phyloP scores from a whole-genome alignment of 2,329 filamentous ascomycete species.

The Orbilia javanica region DNA sequence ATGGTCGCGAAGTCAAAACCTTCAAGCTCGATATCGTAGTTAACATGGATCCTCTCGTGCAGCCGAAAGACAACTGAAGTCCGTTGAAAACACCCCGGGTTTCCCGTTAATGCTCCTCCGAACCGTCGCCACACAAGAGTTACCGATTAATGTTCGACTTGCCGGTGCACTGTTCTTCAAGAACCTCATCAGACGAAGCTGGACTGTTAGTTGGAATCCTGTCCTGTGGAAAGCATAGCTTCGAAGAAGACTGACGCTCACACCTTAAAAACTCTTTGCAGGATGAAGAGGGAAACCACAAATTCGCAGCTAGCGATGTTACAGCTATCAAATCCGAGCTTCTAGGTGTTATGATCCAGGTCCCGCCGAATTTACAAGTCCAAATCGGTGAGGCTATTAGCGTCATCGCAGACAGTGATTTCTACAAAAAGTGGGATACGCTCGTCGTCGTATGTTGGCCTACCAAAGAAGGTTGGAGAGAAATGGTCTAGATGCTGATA shows the following conservation, averaged over 20 bases:
- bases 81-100: slow-evolving; percentile 81
- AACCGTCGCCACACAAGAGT: slow-evolving; percentile 82
- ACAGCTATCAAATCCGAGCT: slow-evolving; percentile 92
- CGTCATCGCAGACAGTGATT: slow-evolving; percentile 97
- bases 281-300: slow-evolving; percentile 95
- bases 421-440: slow-evolving; percentile 96
- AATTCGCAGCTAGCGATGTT: slow-evolving; percentile 85
- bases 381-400: slow-evolving; percentile 97
- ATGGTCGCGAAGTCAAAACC: slow-evolving; percentile 13
- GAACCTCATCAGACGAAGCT: slow-evolving; percentile 95
- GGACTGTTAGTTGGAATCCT: slow-evolving; percentile 73
- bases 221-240: background rate
- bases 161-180: slow-evolving; percentile 95
- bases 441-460: slow-evolving; percentile 77
- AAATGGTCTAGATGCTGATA: background rate
- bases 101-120: slow-evolving; percentile 91
- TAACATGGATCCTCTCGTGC: slow-evolving; percentile 26
- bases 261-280: slow-evolving; percentile 63
- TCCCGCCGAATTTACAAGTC: slow-evolving; percentile 86
- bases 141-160: slow-evolving; percentile 82
- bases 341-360: slow-evolving; percentile 95
- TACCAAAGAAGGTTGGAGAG: background rate
- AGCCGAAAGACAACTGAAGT: slow-evolving; percentile 76
- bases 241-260: background rate
- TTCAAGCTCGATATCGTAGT: background rate